Base-by-base conservation (phyloP, 2,329 filamentous ascomycete species). In the Ophiostoma pallidulum region DNA sequence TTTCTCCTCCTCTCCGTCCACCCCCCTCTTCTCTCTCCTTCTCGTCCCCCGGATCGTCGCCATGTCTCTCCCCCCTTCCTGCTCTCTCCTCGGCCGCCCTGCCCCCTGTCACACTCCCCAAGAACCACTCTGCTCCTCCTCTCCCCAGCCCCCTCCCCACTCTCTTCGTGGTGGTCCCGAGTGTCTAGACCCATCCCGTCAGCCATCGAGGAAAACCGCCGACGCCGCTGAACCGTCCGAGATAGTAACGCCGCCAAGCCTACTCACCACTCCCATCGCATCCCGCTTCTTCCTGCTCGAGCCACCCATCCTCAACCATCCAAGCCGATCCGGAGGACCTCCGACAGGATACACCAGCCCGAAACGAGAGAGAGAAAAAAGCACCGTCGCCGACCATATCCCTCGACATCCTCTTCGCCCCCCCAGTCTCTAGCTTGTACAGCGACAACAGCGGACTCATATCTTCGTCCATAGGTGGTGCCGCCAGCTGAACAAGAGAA, bases 381-480 rank as follows among this genome's bases (percentile, higher is more conserved):
- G 19, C 22, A 20, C 4, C 20, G 16, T 20, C 33, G 51, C 20
- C 47, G 42, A 37, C 44, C 42, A 32, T 48, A 54, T 41, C 47
- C 49, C 45, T 43, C 51, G 16, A 49, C 49, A 46, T 47, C 20
- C 41, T 20, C 12, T 12, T 6, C 14, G 14, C n/a, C 45, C 51
- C 51, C 56, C 58, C 54, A 53, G 45, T 32, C 50, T 51, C 36
- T 19, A 33, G 9, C 22, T 16, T 33, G 31, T 16, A 57, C 19
- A 32, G 16, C 8, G 20, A 18, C 33, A 59, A 72, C 69, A 69
- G 70, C 79, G 84, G 86, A 88, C 86, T 92, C 86, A 71, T 91
- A 86, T 92, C 86, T 80, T 92, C 84, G 74, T 87, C 86, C 83
- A 76, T 72, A 60, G 36, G 51, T 49, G 51, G 51, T 51, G 49